Base-by-base conservation (phyloP, 176 grass and related monocot genomes). In the Thinopyrum elongatum region DNA sequence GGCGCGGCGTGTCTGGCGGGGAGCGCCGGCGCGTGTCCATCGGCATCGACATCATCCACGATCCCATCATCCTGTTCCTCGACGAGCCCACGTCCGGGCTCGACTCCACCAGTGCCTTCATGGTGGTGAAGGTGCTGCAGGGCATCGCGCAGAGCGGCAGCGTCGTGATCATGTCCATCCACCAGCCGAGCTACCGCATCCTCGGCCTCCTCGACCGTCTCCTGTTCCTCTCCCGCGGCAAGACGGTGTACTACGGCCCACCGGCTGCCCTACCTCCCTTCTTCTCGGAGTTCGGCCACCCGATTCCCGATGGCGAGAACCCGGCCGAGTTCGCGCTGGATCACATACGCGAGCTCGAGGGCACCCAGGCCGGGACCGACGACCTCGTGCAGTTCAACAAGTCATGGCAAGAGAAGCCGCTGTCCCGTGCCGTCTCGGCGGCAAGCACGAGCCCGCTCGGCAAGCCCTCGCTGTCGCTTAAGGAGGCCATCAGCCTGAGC, bases 81-180 rank as follows among this genome's bases (percentile, higher is more conserved):
- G 94, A 97, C 46, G 94, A 97, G 80, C 94, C 94, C 10, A 97
- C 94, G 19, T 97, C 94, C 5, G 92, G 94, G 3, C 90, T 97
- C 33, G 92, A 97, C 39, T 97, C 94, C 27, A 97, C 92, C 29
- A 90, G 94, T 71, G 92, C 94, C 0, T 97, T 92, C 88, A 92
- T 92, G 94, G 90, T 92, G 29, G 86, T 92, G 4, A 93, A 97
- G 65, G 94, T 94, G 75, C 83, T 97, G 46, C 90, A 94, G 71
- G n/a, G 84, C 10, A 97, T 97, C 76, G 94, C 92, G 4, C 83
- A 79, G 55, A 97, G 90, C 29, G 94, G 94, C 19, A 97, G 94
- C 72, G 89, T 97, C 51, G 94, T 97, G 14, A 68, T 94, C 12
- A 87, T 97, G 86, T 92, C 94, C 3, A 85, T 97, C 55, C 94